phyloP scores from a whole-genome alignment of 768 basidiomycete species.

The Rhizopogon vesiculosus region DNA sequence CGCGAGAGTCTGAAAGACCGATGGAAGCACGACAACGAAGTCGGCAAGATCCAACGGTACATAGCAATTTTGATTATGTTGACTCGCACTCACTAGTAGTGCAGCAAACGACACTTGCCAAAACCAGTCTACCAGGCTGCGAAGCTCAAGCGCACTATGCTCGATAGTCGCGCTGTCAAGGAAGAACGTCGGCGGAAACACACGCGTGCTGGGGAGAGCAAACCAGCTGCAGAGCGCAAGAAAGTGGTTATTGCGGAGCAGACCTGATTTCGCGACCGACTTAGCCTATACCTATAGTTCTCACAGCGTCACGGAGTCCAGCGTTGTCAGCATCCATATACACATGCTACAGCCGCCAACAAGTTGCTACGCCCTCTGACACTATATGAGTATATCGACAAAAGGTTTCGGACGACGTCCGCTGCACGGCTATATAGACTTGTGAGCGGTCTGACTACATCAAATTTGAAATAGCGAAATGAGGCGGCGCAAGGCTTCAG shows the following conservation, averaged over 20 bases:
- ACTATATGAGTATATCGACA: too few relatives aligned
- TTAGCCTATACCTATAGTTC: neutral
- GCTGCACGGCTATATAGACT: too few relatives aligned
- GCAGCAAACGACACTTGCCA: slow-evolving; percentile 77
- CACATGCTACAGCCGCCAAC: neutral
- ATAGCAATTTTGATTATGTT: slow-evolving; percentile 19
- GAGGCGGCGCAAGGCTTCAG: too few relatives aligned
- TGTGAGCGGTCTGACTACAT: too few relatives aligned
- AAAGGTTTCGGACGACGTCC: too few relatives aligned
- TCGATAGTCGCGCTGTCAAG: slow-evolving; percentile 85
- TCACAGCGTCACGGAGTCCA: neutral
- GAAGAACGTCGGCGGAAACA: slow-evolving; percentile 91
- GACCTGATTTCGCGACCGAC: slow-evolving; percentile 20
- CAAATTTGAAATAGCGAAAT: too few relatives aligned
- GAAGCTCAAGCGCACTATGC: slow-evolving; percentile 88
- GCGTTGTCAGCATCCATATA: neutral
- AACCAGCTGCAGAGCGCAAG: slow-evolving; percentile 90
- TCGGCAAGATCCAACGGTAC: slow-evolving; percentile 77
- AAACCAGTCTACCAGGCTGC: slow-evolving; percentile 87
- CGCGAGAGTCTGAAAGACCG: slow-evolving; percentile 80
- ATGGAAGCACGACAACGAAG: slow-evolving; percentile 83
- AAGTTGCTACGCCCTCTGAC: too few relatives aligned
- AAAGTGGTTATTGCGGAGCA: slow-evolving; percentile 83
- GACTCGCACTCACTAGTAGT: neutral
- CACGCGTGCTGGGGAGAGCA: slow-evolving; percentile 77